A percentile compares a stretch with the other conserved stretches of the same genome.
These are phyloP conservation scores for Paraconiothyrium sp. DNA, from an alignment of 2,329 filamentous ascomycete genomes.

Conservation along the genomic window DNA sequence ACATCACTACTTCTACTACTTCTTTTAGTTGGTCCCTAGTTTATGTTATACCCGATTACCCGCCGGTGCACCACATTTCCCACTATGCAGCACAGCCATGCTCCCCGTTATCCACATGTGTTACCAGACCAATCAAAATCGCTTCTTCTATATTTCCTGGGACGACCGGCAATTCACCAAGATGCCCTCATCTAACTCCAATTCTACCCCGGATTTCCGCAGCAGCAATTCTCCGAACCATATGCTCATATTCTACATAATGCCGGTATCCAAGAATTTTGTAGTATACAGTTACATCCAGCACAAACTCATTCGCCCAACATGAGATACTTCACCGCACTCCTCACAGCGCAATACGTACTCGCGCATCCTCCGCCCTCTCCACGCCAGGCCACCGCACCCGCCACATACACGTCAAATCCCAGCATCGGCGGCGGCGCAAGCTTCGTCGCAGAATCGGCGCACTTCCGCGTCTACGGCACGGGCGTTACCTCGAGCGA, in stretches of 20 bases:
- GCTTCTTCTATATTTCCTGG: background rate
- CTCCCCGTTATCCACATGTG: background rate
- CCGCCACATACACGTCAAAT: constrained; percentile 25
- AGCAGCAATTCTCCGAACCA: background rate
- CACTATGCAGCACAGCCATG: background rate
- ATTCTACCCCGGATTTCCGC: background rate
- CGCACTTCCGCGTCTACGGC: constrained; percentile 55
- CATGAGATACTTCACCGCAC: background rate
- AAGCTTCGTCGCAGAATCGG: constrained; percentile 25
- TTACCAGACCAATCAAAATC: background rate
- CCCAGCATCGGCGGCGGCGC: constrained; percentile 26
- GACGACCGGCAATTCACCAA: background rate
- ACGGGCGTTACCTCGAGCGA: constrained; percentile 31
- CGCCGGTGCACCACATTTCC: background rate
- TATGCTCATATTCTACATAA: background rate
- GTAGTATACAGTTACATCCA: background rate
- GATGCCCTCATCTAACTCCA: background rate
- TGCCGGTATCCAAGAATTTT: background rate
- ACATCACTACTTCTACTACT: too few relatives aligned
- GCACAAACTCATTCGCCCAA: background rate
- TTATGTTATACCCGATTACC: constrained; percentile 1
- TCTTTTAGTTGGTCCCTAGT: background rate
- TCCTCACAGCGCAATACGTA: background rate
- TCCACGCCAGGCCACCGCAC: constrained; percentile 15
- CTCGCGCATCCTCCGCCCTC: constrained; percentile 14